A percentile compares a stretch with the other conserved stretches of the same genome.
These are phyloP conservation scores for Nakazawaea holstii DNA, from an alignment of 805 yeast species.

Conservation along the genomic window DNA sequence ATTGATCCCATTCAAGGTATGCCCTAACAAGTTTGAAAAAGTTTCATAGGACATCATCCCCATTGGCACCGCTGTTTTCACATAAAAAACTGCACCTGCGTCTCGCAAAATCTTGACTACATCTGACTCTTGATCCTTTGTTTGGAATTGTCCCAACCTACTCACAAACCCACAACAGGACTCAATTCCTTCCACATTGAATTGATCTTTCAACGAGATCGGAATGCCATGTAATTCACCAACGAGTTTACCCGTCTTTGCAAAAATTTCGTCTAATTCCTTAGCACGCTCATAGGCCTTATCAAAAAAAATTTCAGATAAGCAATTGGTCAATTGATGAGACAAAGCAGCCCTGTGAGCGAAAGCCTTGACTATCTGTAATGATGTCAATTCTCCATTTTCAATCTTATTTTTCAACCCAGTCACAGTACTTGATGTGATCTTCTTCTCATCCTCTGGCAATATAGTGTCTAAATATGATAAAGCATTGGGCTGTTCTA, in stretches of 20 bases:
- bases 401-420: conserved; percentile 23
- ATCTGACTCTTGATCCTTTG: conserved; percentile 20
- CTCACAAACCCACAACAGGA: conserved; percentile 35
- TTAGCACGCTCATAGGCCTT: conserved; percentile 33
- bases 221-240: conserved; percentile 45
- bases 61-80: conserved; percentile 39
- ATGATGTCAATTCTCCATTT: conserved; percentile 26
- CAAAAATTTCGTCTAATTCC: conserved; percentile 31
- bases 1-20: conserved; percentile 32
- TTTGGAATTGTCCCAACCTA: conserved; percentile 21
- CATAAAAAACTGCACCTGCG: conserved; percentile 37
- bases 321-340: conserved; percentile 38
- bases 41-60: conserved; percentile 38
- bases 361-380: conserved; percentile 32
- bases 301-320: conserved; percentile 36
- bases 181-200: conserved; percentile 30
- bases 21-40: conserved; percentile 28
- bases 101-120: conserved; percentile 27
- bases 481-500: conserved; percentile 21
- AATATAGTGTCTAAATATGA: conserved; percentile 17
- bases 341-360: conserved; percentile 37
- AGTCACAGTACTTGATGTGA: conserved; percentile 18
- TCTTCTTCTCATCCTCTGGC: conserved; percentile 18
- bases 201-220: conserved; percentile 40
- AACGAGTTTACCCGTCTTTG: conserved; percentile 26